Evolutionary conservation across 176 grass and related monocot species (phyloP).

Genomic region (Aegilops umbellulata): DNA sequence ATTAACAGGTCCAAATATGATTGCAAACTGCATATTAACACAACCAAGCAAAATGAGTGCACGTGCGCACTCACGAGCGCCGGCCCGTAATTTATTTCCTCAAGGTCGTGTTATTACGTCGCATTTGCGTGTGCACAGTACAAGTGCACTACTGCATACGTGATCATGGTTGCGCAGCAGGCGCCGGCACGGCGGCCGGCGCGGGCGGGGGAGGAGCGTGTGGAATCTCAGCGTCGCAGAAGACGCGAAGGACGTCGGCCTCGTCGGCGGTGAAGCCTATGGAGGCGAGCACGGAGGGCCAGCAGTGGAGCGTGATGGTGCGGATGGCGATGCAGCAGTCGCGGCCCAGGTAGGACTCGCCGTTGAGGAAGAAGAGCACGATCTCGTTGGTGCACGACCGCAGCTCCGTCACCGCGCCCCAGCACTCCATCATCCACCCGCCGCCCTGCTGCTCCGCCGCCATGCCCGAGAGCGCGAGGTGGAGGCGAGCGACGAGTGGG

Average conservation of each 20-base stretch:
- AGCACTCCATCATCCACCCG: slow-evolving; percentile 52
- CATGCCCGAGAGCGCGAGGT: neutral
- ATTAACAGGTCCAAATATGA: neutral
- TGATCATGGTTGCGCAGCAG: neutral
- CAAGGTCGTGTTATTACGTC: neutral
- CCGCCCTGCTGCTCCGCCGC: neutral
- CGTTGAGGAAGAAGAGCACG: slow-evolving; percentile 78
- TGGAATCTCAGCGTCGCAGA: slow-evolving; percentile 56
- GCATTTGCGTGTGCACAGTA: neutral
- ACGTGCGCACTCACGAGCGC: neutral
- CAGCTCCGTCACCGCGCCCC: slow-evolving; percentile 57
- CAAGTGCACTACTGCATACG: neutral
- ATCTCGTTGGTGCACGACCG: slow-evolving; percentile 72
- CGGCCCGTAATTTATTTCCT: neutral
- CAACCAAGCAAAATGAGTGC: neutral
- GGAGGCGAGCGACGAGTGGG: neutral
- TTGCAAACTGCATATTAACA: neutral
- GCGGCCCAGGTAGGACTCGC: slow-evolving; percentile 64
- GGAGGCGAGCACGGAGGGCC: slow-evolving; percentile 64
- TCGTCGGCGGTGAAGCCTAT: slow-evolving; percentile 65
- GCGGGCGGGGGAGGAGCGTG: neutral
- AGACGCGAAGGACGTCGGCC: slow-evolving; percentile 58
- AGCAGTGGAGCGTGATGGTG: slow-evolving; percentile 67
- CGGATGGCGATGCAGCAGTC: slow-evolving; percentile 77
- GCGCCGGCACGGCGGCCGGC: neutral